Conservation (phyloP, 2,329 filamentous ascomycete genomes). For the Pseudopyricularia cyperi region DNA sequence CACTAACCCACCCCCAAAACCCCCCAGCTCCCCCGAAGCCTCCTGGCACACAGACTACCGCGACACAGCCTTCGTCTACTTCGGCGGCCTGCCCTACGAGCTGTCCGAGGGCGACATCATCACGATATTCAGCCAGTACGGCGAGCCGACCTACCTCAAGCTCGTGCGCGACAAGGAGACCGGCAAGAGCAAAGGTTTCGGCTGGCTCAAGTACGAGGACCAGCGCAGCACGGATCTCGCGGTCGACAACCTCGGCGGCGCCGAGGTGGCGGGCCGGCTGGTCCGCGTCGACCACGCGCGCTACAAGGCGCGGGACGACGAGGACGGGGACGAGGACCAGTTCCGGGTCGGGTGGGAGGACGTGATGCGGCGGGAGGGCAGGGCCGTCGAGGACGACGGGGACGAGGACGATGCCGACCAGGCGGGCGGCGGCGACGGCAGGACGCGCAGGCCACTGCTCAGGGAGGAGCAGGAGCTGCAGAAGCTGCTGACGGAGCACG, state of each 20-base stretch:
- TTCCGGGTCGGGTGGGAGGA: conserved; percentile 46
- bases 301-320: conserved; percentile 79
- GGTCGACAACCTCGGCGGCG: conserved; percentile 88
- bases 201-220: conserved; percentile 96
- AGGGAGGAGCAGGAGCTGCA: conserved; percentile 74
- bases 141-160: conserved; percentile 87
- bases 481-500: conserved; percentile 63
- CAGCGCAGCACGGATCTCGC: conserved; percentile 91
- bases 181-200: conserved; percentile 87
- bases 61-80: conserved; percentile 88
- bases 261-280: conserved; percentile 66
- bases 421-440: conserved; percentile 22
- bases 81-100: conserved; percentile 85
- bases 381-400: conserved; percentile 11
- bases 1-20: not conserved
- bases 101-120: conserved; percentile 92
- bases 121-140: conserved; percentile 93
- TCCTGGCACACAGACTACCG: conserved; percentile 98
- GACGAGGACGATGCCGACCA: conserved; percentile 26
- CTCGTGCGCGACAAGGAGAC: conserved; percentile 91
- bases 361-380: conserved; percentile 39
- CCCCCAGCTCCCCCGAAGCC: conserved; percentile 58
- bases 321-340: conserved; percentile 53
- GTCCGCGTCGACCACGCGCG: conserved; percentile 84
- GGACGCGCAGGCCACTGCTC: conserved; percentile 45